Percentiles rank a stretch among this genome's conserved stretches.
Conservation (phyloP, 495 filamentous ascomycete genomes). For the Entonaema liquescens region DNA sequence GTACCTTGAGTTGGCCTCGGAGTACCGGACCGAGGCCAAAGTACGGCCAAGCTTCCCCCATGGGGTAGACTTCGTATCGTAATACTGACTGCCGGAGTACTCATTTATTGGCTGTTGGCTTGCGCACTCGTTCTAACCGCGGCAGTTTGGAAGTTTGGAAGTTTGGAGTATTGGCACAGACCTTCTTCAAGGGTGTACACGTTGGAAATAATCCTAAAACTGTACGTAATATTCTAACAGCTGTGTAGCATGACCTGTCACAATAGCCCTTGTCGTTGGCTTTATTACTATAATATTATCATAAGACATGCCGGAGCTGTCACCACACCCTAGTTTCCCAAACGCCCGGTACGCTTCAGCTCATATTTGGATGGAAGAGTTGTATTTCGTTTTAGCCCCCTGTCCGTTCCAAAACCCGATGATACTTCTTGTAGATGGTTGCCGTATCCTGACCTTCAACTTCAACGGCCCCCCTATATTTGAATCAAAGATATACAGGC, state of each 20-base stretch:
- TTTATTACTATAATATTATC: too few species aligned
- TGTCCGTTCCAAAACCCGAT: too few species aligned
- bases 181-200: not conserved
- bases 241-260: not conserved
- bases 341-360: not conserved
- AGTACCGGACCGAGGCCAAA: constrained; percentile 8
- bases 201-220: not conserved
- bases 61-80: constrained; percentile 12
- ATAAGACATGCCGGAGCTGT: not conserved
- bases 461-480: too few species aligned
- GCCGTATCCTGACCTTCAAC: too few species aligned
- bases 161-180: not conserved
- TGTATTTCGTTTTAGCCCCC: too few species aligned
- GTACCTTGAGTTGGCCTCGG: not conserved
- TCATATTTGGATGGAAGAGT: too few species aligned
- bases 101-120: not conserved
- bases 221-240: not conserved
- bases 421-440: too few species aligned
- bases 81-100: constrained; percentile 9
- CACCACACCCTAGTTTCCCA: not conserved
- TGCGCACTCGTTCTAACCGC: not conserved
- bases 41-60: constrained; percentile 3
- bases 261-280: not conserved
- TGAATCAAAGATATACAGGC: too few species aligned
- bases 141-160: not conserved